Conservation (phyloP, 768 basidiomycete species). For the Pleurotus pulmonarius region DNA sequence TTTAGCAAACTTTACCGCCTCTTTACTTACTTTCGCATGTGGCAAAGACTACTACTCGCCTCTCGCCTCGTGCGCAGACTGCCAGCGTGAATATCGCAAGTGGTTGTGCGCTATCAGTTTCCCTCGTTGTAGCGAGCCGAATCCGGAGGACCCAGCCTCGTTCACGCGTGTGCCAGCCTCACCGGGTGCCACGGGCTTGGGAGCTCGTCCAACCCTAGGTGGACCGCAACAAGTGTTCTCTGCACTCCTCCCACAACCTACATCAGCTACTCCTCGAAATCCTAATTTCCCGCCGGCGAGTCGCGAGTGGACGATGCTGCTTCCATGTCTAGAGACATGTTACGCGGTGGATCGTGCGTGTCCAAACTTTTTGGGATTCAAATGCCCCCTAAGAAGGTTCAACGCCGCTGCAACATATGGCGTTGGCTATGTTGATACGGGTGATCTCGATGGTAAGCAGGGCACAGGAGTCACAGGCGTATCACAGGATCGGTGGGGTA, state of each 20-base stretch:
- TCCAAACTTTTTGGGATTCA: conserved; percentile 67
- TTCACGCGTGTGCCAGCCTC: conserved; percentile 27
- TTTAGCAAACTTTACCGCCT: conserved; percentile 71
- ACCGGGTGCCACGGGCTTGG: conserved; percentile 27
- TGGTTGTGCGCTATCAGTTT: conserved; percentile 79
- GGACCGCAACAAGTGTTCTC: conserved; percentile 36
- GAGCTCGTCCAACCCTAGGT: conserved; percentile 18
- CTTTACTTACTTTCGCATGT: conserved; percentile 72
- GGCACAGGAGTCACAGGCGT: conserved; percentile 48
- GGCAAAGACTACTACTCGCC: conserved; percentile 80
- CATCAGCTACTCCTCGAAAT: conserved; percentile 40
- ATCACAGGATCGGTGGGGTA: conserved; percentile 67
- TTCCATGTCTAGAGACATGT: conserved; percentile 82
- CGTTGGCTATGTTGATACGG: conserved; percentile 67
- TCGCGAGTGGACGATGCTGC: conserved; percentile 51
- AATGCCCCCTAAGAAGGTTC: conserved; percentile 58
- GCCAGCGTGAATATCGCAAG: conserved; percentile 63
- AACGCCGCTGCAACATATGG: conserved; percentile 72
- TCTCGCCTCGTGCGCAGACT: conserved; percentile 72
- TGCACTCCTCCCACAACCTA: conserved; percentile 43
- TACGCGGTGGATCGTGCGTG: conserved; percentile 71
- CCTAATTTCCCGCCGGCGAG: conserved; percentile 40
- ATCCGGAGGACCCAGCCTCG: conserved; percentile 25
- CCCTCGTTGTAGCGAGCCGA: conserved; percentile 68
- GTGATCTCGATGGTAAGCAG: conserved; percentile 35